Percentiles rank a stretch among this genome's conserved stretches.
These are phyloP conservation scores for Funneliformis caledonium DNA, from an alignment of 371 early-diverging fungal species.

Conservation along the genomic window DNA sequence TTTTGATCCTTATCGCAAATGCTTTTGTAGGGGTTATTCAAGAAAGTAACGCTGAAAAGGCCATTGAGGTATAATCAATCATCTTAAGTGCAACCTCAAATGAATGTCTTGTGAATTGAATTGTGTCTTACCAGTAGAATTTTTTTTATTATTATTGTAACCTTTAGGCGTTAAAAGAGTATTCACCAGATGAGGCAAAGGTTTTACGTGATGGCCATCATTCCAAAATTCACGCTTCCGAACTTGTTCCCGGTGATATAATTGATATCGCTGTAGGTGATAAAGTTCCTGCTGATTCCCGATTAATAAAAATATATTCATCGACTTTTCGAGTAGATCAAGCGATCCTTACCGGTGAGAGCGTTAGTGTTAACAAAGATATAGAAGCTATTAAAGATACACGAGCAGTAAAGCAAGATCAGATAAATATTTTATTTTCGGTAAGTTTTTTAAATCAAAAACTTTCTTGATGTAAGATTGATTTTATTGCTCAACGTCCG, in stretches of 20 bases:
- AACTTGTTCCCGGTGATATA: conserved; percentile 97
- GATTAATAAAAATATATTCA: conserved; percentile 77
- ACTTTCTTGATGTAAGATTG: background rate
- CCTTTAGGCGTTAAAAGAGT: conserved; percentile 83
- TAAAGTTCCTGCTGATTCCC: conserved; percentile 95
- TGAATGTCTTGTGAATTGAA: background rate
- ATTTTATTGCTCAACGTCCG: background rate
- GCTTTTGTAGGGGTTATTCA: conserved; percentile 97
- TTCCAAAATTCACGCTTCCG: conserved; percentile 71
- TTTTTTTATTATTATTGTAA: background rate
- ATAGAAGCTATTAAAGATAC: conserved; percentile 62
- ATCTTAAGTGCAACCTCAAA: background rate
- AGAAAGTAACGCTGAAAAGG: conserved; percentile 95
- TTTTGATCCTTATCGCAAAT: conserved; percentile 96
- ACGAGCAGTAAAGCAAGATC: conserved; percentile 93
- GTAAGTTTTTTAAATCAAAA: conserved; percentile 36
- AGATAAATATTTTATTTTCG: conserved; percentile 92
- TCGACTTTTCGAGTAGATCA: conserved; percentile 93
- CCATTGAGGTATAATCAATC: conserved; percentile 76
- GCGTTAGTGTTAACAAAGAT: conserved; percentile 89
- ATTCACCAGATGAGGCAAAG: conserved; percentile 94
- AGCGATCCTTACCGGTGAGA: conserved; percentile 96
- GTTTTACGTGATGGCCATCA: conserved; percentile 81
- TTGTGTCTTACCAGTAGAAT: conserved; percentile 1
- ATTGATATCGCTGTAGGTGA: conserved; percentile 91